Evolutionary conservation across 495 filamentous ascomycete genomes (phyloP).

Genomic region (Cladorrhinum samala): DNA sequence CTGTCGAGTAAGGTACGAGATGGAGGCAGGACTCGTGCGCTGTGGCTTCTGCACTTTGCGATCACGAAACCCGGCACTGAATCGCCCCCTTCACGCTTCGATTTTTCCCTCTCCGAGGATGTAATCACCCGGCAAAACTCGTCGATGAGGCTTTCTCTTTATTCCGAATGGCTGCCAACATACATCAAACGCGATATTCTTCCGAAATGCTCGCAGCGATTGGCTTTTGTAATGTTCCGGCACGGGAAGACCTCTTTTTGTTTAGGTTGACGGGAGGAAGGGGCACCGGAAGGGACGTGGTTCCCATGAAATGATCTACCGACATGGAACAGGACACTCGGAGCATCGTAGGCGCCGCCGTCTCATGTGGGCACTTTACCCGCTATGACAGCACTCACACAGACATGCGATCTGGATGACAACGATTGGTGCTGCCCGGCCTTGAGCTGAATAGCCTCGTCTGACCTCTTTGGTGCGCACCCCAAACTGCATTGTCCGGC

Average conservation of each 20-base stretch:
- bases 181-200: too few relatives aligned
- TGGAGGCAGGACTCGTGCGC: too few relatives aligned
- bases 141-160: too few relatives aligned
- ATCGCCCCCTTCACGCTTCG: too few relatives aligned
- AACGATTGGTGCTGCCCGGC: neutral
- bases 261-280: neutral
- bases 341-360: neutral
- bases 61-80: too few relatives aligned
- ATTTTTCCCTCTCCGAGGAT: too few relatives aligned
- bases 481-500: constrained; percentile 17
- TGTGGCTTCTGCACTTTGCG: too few relatives aligned
- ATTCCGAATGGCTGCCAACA: too few relatives aligned
- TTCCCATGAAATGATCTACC: neutral
- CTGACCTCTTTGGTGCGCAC: constrained; percentile 2
- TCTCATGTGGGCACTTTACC: neutral
- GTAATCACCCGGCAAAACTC: too few relatives aligned
- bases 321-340: neutral
- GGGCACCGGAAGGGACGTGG: neutral
- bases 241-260: neutral
- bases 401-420: constrained; percentile 4
- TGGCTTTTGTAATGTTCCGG: neutral
- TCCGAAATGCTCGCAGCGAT: neutral
- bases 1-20: too few relatives aligned
- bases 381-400: too few relatives aligned
- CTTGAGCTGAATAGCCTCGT: constrained; percentile 10